Evolutionary conservation across 179 eudicot genomes (phyloP).

Genomic region (Patellifolia procumbens): DNA sequence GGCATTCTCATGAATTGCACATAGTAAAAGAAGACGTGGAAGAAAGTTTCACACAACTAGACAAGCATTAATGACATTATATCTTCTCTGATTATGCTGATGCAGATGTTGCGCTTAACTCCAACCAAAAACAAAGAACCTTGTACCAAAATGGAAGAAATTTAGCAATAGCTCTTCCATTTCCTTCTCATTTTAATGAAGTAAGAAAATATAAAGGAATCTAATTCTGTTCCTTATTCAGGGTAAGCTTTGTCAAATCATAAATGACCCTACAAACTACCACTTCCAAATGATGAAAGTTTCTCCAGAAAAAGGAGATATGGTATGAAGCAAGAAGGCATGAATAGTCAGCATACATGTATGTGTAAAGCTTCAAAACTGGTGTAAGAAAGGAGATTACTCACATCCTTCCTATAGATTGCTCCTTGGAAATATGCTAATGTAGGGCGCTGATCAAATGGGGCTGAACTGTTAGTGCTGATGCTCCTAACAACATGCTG

Average conservation of each 20-base stretch:
- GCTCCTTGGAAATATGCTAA: constrained; percentile 94
- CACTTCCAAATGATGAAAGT: not conserved
- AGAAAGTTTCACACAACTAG: not conserved
- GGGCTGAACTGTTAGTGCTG: constrained; percentile 42
- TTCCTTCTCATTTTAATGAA: not conserved
- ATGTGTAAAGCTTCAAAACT: not conserved
- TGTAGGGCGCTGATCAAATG: constrained; percentile 64
- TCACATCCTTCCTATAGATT: constrained; percentile 92
- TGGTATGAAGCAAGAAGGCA: not conserved
- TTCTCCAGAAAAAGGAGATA: constrained; percentile 3
- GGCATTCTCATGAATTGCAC: not conserved
- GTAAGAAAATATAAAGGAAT: not conserved
- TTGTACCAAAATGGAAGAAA: not conserved
- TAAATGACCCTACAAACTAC: not conserved
- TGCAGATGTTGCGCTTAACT: not conserved
- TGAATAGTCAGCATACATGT: constrained; percentile 15
- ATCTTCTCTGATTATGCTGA: not conserved
- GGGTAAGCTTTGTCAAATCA: not conserved
- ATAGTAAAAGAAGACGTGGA: not conserved
- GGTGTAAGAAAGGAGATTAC: constrained; percentile 31
- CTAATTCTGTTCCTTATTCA: not conserved
- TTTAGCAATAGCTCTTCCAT: not conserved
- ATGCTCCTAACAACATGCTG: constrained; percentile 73
- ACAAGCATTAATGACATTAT: not conserved
- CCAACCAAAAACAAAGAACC: not conserved